phyloP scores from a whole-genome alignment of 768 basidiomycete genomes.

The Hortiboletus campestris region DNA sequence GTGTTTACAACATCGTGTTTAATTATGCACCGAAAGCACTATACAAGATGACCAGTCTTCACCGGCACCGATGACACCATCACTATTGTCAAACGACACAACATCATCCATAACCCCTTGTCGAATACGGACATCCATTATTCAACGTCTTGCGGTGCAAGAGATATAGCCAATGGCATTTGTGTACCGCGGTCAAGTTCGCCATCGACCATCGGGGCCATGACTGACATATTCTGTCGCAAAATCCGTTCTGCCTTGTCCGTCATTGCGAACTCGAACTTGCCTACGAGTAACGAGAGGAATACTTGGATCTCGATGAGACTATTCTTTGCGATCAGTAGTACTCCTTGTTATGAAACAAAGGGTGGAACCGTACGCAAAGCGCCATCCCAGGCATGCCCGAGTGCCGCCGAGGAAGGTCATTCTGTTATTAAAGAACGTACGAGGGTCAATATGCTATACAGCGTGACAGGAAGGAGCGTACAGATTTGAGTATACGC shows the following conservation, averaged over 20 bases:
- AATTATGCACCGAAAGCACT: too few species aligned
- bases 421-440: slow-evolving; percentile 7
- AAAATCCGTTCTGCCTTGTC: slow-evolving; percentile 21
- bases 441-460: too few species aligned
- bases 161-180: slow-evolving; percentile 25
- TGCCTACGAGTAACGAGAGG: slow-evolving; percentile 48
- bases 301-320: slow-evolving; percentile 55
- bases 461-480: not conserved
- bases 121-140: not conserved
- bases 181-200: slow-evolving; percentile 30
- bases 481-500: slow-evolving; percentile 17
- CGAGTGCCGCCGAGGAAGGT: slow-evolving; percentile 15
- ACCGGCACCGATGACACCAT: not conserved
- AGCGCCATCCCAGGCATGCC: slow-evolving; percentile 28
- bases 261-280: slow-evolving; percentile 48
- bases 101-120: not conserved
- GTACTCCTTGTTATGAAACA: not conserved
- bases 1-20: too few species aligned
- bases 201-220: slow-evolving; percentile 37
- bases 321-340: slow-evolving; percentile 9
- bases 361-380: slow-evolving; percentile 20
- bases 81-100: not conserved
- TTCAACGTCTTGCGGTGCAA: slow-evolving; percentile 4
- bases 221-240: slow-evolving; percentile 27
- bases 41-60: too few species aligned